Percentiles rank a stretch among this genome's conserved stretches.
Conservation (phyloP, 2,329 filamentous ascomycete genomes). For the Colletotrichum musae region DNA sequence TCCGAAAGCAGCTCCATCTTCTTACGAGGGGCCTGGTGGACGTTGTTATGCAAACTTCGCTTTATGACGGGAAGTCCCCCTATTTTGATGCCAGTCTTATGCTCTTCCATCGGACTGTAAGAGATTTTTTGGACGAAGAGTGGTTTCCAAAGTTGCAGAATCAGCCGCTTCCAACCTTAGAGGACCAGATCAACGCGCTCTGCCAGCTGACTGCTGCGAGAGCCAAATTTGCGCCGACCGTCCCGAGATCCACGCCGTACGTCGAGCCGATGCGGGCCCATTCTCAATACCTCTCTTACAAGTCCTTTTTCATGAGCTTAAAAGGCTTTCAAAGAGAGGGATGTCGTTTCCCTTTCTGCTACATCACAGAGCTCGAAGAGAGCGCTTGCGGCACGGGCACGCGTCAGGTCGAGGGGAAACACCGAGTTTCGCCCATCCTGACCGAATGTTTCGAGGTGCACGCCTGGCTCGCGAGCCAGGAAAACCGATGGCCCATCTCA, state of each 20-base stretch:
- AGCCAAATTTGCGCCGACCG: not conserved
- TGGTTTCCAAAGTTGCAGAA: not conserved
- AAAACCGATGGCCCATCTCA: not conserved
- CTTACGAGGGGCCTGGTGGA: constrained; percentile 9
- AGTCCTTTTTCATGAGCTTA: not conserved
- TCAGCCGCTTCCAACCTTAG: not conserved
- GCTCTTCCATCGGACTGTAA: constrained; percentile 1
- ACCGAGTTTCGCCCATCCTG: not conserved
- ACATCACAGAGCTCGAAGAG: not conserved
- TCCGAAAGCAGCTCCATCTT: not conserved
- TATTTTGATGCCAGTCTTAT: not conserved
- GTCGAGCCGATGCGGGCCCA: not conserved
- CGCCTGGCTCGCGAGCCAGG: not conserved
- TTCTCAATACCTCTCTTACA: not conserved
- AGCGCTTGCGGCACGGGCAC: not conserved
- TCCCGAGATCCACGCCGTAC: not conserved
- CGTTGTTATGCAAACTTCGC: not conserved
- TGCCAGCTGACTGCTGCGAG: not conserved
- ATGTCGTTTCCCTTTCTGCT: not conserved
- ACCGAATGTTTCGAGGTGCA: not conserved
- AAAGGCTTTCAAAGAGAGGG: not conserved
- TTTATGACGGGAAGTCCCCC: not conserved
- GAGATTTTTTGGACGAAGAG: not conserved
- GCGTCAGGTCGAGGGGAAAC: not conserved
- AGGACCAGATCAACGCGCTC: not conserved